Conservation (phyloP, 208 protist genomes). For the Leishmania arabica region DNA sequence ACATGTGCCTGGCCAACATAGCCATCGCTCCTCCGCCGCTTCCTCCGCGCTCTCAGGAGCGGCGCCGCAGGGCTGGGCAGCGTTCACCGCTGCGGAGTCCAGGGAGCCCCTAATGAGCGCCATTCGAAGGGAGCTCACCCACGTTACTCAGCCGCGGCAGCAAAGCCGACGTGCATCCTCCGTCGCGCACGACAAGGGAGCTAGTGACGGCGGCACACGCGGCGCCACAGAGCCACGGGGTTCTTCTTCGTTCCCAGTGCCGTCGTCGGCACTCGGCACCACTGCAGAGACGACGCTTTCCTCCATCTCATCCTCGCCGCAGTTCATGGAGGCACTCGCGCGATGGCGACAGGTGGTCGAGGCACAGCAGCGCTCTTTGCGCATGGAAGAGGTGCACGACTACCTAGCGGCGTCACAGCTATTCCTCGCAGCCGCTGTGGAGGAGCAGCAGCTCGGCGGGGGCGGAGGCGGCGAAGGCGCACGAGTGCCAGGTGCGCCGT, state of each 20-base stretch:
- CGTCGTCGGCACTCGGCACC: background rate
- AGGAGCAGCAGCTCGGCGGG: conserved; percentile 14
- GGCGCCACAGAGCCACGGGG: background rate
- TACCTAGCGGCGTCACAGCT: conserved; percentile 14
- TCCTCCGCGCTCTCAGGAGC: background rate
- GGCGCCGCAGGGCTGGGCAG: conserved; percentile 8
- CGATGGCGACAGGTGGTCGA: conserved; percentile 21
- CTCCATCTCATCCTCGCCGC: background rate
- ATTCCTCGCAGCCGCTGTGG: conserved; percentile 21
- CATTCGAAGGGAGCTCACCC: background rate
- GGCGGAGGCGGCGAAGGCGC: background rate
- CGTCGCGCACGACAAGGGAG: background rate
- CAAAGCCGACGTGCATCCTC: background rate
- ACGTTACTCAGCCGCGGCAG: background rate
- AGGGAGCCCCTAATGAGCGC: background rate
- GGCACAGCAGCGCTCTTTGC: conserved; percentile 18
- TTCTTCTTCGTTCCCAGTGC: background rate
- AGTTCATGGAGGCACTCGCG: background rate
- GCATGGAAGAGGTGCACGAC: conserved; percentile 17
- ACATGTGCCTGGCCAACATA: background rate
- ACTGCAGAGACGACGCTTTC: background rate
- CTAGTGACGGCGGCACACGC: background rate
- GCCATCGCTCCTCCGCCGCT: background rate
- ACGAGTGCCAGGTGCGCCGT: background rate
- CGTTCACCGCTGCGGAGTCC: background rate